Percentiles rank a stretch among this genome's conserved stretches.
Conservation (phyloP, 805 yeast genomes). For the Lipomyces orientalis region DNA sequence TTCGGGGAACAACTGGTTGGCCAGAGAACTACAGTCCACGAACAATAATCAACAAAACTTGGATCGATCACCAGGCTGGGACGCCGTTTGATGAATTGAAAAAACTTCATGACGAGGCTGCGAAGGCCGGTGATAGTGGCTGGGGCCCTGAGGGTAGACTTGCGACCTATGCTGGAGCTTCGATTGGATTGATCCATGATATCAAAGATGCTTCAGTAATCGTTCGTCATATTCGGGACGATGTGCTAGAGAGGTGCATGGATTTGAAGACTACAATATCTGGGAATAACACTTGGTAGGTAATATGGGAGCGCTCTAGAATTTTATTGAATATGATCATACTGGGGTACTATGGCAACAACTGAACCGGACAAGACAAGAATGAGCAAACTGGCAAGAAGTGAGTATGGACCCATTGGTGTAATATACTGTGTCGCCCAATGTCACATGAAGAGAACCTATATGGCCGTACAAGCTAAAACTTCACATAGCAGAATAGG, state of each 20-base stretch:
- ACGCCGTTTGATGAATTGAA: not conserved
- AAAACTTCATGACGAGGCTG: not conserved
- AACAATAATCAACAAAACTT: not conserved
- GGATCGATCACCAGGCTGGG: not conserved
- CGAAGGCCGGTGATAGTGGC: not conserved
- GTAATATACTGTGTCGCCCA: no score
- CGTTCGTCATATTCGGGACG: not conserved
- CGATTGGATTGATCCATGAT: not conserved
- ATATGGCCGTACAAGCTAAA: no score
- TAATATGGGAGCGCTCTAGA: no score
- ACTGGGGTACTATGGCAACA: no score
- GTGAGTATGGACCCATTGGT: no score
- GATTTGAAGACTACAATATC: no score
- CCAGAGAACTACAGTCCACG: conserved; percentile 1
- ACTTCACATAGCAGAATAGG: no score
- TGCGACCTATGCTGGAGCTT: not conserved
- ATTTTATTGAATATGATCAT: no score
- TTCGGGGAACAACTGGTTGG: conserved; percentile 3
- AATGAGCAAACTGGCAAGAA: no score
- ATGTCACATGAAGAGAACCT: no score
- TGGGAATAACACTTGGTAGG: no score
- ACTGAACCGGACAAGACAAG: no score
- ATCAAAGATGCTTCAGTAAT: not conserved
- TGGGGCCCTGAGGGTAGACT: conserved; percentile 3
- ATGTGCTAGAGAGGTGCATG: not conserved